phyloP scores from a whole-genome alignment of 2,329 filamentous ascomycete genomes.

The Aschersonia sp. region DNA sequence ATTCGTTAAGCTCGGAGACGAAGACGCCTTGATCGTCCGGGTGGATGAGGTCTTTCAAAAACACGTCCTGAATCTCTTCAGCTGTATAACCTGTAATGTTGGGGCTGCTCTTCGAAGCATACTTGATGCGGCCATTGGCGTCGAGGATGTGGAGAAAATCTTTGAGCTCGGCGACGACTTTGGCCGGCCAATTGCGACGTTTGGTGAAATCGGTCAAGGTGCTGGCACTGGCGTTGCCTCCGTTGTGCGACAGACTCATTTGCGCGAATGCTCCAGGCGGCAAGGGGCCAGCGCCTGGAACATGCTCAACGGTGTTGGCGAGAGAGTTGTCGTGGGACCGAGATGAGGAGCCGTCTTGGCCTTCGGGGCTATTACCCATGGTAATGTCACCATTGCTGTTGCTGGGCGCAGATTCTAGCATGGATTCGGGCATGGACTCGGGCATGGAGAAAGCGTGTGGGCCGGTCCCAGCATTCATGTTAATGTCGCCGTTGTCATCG shows the following conservation, averaged over 20 bases:
- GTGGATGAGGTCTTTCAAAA: slow-evolving; percentile 73
- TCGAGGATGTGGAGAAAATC: slow-evolving; percentile 83
- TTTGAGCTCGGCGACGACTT: slow-evolving; percentile 76
- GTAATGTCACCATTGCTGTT: slow-evolving; percentile 7
- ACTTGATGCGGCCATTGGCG: slow-evolving; percentile 68
- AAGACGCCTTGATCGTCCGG: slow-evolving; percentile 74
- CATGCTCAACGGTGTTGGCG: slow-evolving; percentile 19
- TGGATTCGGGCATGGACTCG: neutral
- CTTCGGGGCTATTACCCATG: slow-evolving; percentile 6
- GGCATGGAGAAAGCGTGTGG: slow-evolving; percentile 5
- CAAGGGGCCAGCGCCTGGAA: slow-evolving; percentile 26
- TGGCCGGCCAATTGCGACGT: slow-evolving; percentile 67
- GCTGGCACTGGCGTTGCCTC: slow-evolving; percentile 13
- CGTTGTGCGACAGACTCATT: slow-evolving; percentile 13
- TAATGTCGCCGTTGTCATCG: slow-evolving; percentile 27
- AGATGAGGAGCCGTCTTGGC: slow-evolving; percentile 15
- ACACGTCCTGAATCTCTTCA: slow-evolving; percentile 56
- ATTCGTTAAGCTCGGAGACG: slow-evolving; percentile 77
- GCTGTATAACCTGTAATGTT: slow-evolving; percentile 60
- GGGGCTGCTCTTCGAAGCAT: slow-evolving; percentile 68
- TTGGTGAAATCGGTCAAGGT: slow-evolving; percentile 45
- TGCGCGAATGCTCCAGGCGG: slow-evolving; percentile 23
- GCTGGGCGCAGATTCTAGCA: neutral
- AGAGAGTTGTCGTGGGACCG: slow-evolving; percentile 15
- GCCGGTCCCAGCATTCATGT: slow-evolving; percentile 21